A percentile compares a stretch with the other conserved stretches of the same genome.
phyloP scores from a whole-genome alignment of 2,329 filamentous ascomycete genomes.

The Alternaria dauci region DNA sequence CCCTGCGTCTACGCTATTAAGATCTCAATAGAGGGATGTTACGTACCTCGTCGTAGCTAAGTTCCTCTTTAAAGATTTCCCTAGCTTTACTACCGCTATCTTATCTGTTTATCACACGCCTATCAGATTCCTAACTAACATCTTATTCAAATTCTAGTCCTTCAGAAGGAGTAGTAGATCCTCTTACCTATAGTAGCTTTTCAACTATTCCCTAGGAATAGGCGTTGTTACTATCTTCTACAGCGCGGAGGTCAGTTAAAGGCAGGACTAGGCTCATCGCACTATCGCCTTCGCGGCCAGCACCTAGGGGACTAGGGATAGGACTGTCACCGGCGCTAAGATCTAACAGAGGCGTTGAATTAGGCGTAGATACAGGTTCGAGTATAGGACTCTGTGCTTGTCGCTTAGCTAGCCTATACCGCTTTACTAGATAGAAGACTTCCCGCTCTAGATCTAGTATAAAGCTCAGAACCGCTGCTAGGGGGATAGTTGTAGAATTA shows the following conservation, averaged over 20 bases:
- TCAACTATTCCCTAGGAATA: slow-evolving; percentile 7
- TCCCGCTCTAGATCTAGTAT: slow-evolving; percentile 15
- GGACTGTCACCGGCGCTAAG: not conserved
- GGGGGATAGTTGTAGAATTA: slow-evolving; percentile 8
- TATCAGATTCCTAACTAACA: not conserved
- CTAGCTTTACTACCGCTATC: slow-evolving; percentile 5
- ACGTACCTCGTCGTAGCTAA: not conserved
- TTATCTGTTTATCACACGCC: slow-evolving; percentile 2
- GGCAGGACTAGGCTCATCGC: slow-evolving; percentile 3
- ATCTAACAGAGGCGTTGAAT: slow-evolving; percentile 10
- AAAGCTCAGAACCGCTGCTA: slow-evolving; percentile 13
- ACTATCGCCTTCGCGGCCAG: slow-evolving; percentile 7
- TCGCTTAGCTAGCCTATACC: slow-evolving; percentile 14
- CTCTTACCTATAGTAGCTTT: slow-evolving; percentile 11
- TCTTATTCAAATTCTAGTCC: slow-evolving; percentile 2
- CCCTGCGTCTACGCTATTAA: not conserved
- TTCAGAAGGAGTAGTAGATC: slow-evolving; percentile 14
- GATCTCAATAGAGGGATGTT: slow-evolving; percentile 3
- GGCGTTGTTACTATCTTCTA: slow-evolving; percentile 10
- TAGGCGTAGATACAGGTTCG: slow-evolving; percentile 15
- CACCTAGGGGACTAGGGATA: slow-evolving; percentile 5
- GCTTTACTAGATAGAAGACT: slow-evolving; percentile 16
- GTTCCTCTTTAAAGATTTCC: slow-evolving; percentile 1
- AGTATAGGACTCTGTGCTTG: slow-evolving; percentile 15
- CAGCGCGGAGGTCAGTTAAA: not conserved